These are phyloP conservation scores for Colletotrichum spaethianum DNA, from an alignment of 2,329 filamentous ascomycete genomes.

Conservation along the genomic window DNA sequence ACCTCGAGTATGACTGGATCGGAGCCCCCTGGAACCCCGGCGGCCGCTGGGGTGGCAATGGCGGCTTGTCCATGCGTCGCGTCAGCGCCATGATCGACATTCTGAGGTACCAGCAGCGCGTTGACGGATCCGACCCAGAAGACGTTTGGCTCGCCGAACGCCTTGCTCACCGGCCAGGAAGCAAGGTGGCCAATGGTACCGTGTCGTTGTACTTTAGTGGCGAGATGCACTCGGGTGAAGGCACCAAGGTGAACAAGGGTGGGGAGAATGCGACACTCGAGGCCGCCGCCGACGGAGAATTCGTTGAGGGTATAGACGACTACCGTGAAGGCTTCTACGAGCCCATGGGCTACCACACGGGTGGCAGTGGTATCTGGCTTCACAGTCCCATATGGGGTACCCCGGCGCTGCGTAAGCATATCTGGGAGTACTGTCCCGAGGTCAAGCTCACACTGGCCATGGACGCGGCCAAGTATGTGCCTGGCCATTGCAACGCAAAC, in stretches of 20 bases:
- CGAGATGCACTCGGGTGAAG: constrained; percentile 59
- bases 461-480: constrained; percentile 66
- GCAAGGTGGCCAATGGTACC: constrained; percentile 66
- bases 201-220: constrained; percentile 64
- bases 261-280: constrained; percentile 45
- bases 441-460: constrained; percentile 71
- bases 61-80: constrained; percentile 66
- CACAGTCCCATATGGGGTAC: constrained; percentile 65
- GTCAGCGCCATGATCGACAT: constrained; percentile 68
- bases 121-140: constrained; percentile 62
- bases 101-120: constrained; percentile 62
- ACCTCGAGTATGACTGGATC: constrained; percentile 67
- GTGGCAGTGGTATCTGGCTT: constrained; percentile 61
- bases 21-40: constrained; percentile 64
- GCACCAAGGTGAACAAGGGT: constrained; percentile 42
- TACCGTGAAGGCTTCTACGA: constrained; percentile 68
- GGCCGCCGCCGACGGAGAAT: constrained; percentile 50
- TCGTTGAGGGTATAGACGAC: constrained; percentile 61
- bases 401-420: constrained; percentile 61
- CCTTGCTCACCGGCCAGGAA: constrained; percentile 63
- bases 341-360: constrained; percentile 73
- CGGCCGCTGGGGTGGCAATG: constrained; percentile 64
- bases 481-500: constrained; percentile 59
- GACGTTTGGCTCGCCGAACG: constrained; percentile 70
- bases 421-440: constrained; percentile 72